Evolutionary conservation across 2,329 filamentous ascomycete species (phyloP).

Genomic region (Fusarium robinianum): DNA sequence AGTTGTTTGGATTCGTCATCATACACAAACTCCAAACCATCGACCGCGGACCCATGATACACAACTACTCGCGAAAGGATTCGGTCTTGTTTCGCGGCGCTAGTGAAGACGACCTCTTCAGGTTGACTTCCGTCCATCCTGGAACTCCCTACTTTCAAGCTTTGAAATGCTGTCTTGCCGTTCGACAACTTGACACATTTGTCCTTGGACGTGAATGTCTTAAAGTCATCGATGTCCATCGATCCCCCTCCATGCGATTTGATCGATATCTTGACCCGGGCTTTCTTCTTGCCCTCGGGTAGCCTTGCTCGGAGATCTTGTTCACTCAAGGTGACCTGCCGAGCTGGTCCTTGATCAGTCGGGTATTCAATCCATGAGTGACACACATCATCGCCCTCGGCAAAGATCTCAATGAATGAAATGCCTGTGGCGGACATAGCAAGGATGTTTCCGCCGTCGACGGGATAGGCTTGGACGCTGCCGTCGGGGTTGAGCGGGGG

Average conservation of each 20-base stretch:
- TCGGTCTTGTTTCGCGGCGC: conserved; percentile 68
- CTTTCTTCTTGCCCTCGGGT: conserved; percentile 73
- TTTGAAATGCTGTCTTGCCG: conserved; percentile 72
- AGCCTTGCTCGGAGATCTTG: conserved; percentile 71
- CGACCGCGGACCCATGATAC: conserved; percentile 75
- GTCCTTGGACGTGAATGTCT: conserved; percentile 70
- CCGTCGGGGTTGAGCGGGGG: conserved; percentile 65
- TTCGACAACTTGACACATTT: conserved; percentile 74
- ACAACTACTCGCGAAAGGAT: conserved; percentile 75
- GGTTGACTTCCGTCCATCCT: conserved; percentile 71
- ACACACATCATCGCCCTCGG: conserved; percentile 80
- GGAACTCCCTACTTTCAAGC: conserved; percentile 74
- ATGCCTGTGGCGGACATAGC: conserved; percentile 81
- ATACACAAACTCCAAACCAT: conserved; percentile 91
- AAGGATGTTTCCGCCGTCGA: conserved; percentile 76
- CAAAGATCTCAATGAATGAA: conserved; percentile 81
- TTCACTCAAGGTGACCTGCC: conserved; percentile 76
- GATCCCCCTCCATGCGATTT: conserved; percentile 77
- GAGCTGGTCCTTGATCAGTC: conserved; percentile 63
- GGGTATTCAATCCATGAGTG: conserved; percentile 81
- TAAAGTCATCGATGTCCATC: conserved; percentile 78
- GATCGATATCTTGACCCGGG: conserved; percentile 71
- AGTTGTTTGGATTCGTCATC: conserved; percentile 84
- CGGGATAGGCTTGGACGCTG: conserved; percentile 83
- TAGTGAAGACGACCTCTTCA: conserved; percentile 75